Base-by-base conservation (phyloP, 208 protist species). In the Leishmania tropica region DNA sequence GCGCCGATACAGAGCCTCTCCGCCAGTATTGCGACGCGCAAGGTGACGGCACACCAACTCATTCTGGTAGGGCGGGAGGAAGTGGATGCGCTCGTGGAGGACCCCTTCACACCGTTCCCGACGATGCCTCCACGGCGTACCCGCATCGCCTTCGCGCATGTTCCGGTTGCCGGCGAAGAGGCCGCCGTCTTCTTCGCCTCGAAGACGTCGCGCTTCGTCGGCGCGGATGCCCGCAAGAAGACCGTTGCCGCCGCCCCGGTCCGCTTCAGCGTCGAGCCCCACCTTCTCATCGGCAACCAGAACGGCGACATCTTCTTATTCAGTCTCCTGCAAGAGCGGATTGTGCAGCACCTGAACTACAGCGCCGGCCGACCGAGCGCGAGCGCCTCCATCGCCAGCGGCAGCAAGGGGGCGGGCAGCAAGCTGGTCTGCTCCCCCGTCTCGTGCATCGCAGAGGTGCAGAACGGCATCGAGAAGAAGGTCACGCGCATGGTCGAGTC, bases 221-320 rank as follows among this genome's bases (percentile, higher is more conserved):
- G 94, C 13, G 96, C 96, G 35, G 93, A 99, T 78, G 90, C 95
- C 40, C 70, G 83, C 19, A 84, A 79, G 19, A 85, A 87, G 28
- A 94, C 90, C 51, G 90, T 98, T 35, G 82, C 94, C 19, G 84
- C 95, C 40, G 90, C 91, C 10, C 82, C 95, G 47, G 62, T 98
- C 24, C 88, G 93, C 88, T 80, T 95, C 76, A 90, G 81, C 10
- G 89, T 97, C 35, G 90, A 98, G 84, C 95, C 98, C 10, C 86
- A 92, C 67, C 85, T 97, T 4, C 58, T 98, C 24, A 80, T 99
- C 17, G 90, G 95, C 53, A 97, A 98, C 72, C 90, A 97, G 78
- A 91, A 88, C 81, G 93, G 97, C 11, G 90, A 96, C 74, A 81
- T 95, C 54, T 84, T 96, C 77, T 76, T 97, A 79, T 92, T 93